phyloP scores from a whole-genome alignment of 2,329 filamentous ascomycete genomes.

The Coleophoma cylindrospora region DNA sequence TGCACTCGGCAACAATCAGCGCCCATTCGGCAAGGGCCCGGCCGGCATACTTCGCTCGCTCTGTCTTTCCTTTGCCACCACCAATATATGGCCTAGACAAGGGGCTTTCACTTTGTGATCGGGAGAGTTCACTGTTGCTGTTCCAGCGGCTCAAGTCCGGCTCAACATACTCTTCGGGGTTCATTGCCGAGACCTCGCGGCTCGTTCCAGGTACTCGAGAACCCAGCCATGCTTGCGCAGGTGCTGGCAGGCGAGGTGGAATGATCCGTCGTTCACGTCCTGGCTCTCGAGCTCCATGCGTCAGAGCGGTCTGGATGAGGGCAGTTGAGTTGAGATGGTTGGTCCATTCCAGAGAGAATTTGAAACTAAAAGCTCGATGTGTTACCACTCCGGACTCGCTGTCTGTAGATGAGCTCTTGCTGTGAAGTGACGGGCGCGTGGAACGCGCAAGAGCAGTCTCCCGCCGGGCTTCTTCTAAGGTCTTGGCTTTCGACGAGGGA shows the following conservation, averaged over 20 bases:
- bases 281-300: background rate
- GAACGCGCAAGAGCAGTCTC: slow-evolving; percentile 43
- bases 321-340: slow-evolving; percentile 33
- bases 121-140: background rate
- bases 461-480: slow-evolving; percentile 43
- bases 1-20: slow-evolving; percentile 70
- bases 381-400: slow-evolving; percentile 47
- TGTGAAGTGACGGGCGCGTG: slow-evolving; percentile 30
- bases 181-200: slow-evolving; percentile 17
- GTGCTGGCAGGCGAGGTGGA: slow-evolving; percentile 63
- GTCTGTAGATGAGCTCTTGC: slow-evolving; percentile 49
- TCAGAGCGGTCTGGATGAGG: background rate
- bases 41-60: slow-evolving; percentile 57
- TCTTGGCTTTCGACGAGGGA: slow-evolving; percentile 29
- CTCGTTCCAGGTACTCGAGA: slow-evolving; percentile 23
- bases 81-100: slow-evolving; percentile 8
- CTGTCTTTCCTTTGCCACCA: slow-evolving; percentile 10
- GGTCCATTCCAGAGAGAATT: slow-evolving; percentile 67
- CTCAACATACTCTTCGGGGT: slow-evolving; percentile 10
- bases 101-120: slow-evolving; percentile 4
- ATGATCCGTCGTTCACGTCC: slow-evolving; percentile 58
- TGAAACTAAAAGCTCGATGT: slow-evolving; percentile 56
- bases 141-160: background rate
- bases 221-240: slow-evolving; percentile 61
- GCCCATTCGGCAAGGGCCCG: slow-evolving; percentile 76